Conservation (phyloP, 192 early-diverging fungal species). For the Piromyces sp. region DNA sequence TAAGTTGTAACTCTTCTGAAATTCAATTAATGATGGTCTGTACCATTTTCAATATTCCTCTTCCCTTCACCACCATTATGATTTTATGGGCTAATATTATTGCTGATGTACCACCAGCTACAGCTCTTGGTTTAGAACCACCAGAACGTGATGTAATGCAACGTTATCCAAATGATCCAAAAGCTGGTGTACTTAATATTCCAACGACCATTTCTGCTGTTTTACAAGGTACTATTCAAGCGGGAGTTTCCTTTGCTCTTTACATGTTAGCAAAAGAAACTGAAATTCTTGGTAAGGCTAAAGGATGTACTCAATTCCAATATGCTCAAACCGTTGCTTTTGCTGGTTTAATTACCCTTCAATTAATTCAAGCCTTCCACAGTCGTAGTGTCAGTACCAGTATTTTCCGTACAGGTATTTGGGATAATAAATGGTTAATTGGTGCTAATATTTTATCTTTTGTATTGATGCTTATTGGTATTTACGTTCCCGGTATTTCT, state of each 20-base stretch:
- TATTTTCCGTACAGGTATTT: constrained; percentile 56
- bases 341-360: constrained; percentile 62
- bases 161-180: constrained; percentile 59
- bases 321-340: constrained; percentile 45
- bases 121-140: constrained; percentile 81
- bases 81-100: constrained; percentile 97
- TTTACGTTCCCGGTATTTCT: constrained; percentile 49
- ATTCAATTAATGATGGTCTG: constrained; percentile 57
- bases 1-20: constrained; percentile 88
- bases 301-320: constrained; percentile 9
- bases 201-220: constrained; percentile 44
- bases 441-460: constrained; percentile 52
- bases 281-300: constrained; percentile 1
- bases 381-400: constrained; percentile 54
- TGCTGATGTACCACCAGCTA: constrained; percentile 88
- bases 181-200: constrained; percentile 51
- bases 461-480: constrained; percentile 50
- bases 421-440: constrained; percentile 68
- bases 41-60: constrained; percentile 50
- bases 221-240: constrained; percentile 42
- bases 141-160: constrained; percentile 70
- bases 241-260: constrained; percentile 47
- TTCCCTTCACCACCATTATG: constrained; percentile 83
- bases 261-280: constrained; percentile 33
- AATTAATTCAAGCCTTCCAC: constrained; percentile 74